Conservation (phyloP, 179 eudicot species). For the Silene vulgaris region DNA sequence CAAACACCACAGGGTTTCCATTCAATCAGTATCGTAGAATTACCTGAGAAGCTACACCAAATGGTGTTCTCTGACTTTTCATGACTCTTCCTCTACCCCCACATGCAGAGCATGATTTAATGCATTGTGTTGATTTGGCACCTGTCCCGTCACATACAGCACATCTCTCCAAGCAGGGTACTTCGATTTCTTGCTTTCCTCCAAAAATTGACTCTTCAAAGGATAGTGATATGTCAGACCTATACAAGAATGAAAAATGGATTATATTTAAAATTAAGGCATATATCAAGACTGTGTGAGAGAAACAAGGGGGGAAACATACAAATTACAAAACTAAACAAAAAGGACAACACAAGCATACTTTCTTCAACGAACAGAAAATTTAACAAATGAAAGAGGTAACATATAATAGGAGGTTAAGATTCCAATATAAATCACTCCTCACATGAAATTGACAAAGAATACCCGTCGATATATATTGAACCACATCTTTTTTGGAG, state of each 20-base stretch:
- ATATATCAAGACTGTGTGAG: not conserved
- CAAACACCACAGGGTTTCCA: not conserved
- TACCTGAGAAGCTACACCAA: slow-evolving; percentile 91
- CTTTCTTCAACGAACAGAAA: not conserved
- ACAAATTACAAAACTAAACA: not conserved
- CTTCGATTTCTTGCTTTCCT: slow-evolving; percentile 50
- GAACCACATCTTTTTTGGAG: not conserved
- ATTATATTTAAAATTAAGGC: not conserved
- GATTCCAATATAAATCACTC: not conserved
- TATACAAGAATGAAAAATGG: slow-evolving; percentile 21
- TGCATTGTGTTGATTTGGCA: slow-evolving; percentile 56
- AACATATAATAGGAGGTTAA: not conserved
- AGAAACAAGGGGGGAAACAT: not conserved
- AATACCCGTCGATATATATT: not conserved
- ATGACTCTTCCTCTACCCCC: slow-evolving; percentile 75
- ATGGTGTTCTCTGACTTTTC: slow-evolving; percentile 77
- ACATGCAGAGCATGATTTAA: slow-evolving; percentile 57
- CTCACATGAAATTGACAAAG: not conserved
- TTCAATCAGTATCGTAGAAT: slow-evolving; percentile 5
- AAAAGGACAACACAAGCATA: not conserved
- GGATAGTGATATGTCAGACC: slow-evolving; percentile 60
- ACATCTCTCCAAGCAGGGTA: slow-evolving; percentile 63
- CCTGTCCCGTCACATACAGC: slow-evolving; percentile 74
- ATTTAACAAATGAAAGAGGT: not conserved
- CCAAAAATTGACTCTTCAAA: slow-evolving; percentile 91